Percentiles rank a stretch among this genome's conserved stretches.
Evolutionary conservation across 2,329 filamentous ascomycete genomes (phyloP).

Genomic region (Aureobasidium subglaciale): DNA sequence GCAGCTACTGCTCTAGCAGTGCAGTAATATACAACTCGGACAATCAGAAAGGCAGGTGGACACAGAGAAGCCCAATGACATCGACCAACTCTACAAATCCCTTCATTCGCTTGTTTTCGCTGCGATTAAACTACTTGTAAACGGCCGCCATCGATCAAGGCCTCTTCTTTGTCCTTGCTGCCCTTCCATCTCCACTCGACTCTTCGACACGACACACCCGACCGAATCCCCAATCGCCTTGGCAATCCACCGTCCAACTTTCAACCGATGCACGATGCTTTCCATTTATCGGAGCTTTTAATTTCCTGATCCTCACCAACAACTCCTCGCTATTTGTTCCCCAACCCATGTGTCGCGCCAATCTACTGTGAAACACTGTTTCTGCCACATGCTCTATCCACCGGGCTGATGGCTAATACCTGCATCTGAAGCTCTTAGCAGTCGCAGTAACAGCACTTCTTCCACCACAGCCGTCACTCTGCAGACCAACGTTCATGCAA

Average conservation of each 20-base stretch:
- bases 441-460: not conserved
- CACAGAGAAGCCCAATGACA: not conserved
- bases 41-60: not conserved
- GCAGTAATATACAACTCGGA: slow-evolving; percentile 6
- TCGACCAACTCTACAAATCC: not conserved
- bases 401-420: not conserved
- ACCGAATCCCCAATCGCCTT: slow-evolving; percentile 8
- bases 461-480: no score
- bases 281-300: not conserved
- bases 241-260: slow-evolving; percentile 1
- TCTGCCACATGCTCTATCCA: not conserved
- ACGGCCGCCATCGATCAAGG: slow-evolving; percentile 1
- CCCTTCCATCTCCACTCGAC: not conserved
- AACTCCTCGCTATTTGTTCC: not conserved
- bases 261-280: slow-evolving; percentile 10
- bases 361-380: slow-evolving; percentile 7
- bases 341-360: slow-evolving; percentile 10
- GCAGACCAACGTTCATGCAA: slow-evolving; percentile 3
- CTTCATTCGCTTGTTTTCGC: slow-evolving; percentile 10
- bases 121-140: no score
- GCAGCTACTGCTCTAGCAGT: not conserved
- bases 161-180: slow-evolving; percentile 7
- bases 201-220: no score
- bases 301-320: not conserved
- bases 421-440: not conserved